Percentiles rank a stretch among this genome's conserved stretches.
phyloP scores from a whole-genome alignment of 352 stramenopile species.

The Hyphochytrium catenoides region DNA sequence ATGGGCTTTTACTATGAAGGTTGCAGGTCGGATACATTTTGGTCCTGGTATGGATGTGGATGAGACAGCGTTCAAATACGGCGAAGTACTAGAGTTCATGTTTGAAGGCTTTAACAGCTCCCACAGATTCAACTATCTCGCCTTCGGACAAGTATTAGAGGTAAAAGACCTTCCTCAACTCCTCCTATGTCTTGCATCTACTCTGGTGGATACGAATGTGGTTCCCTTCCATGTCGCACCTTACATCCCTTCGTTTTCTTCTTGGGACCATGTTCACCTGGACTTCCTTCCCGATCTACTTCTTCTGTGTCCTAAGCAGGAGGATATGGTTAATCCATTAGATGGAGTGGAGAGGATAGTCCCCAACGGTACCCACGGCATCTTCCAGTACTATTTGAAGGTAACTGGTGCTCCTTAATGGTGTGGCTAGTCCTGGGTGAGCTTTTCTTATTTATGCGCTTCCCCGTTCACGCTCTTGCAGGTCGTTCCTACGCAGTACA shows the following conservation, averaged over 20 bases:
- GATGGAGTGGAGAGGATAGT: conserved; percentile 34
- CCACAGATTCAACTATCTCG: conserved; percentile 28
- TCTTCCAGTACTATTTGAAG: conserved; percentile 61
- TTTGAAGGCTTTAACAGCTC: too few species aligned
- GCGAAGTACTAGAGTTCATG: too few species aligned
- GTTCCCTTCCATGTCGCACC: too few species aligned
- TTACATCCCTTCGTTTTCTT: not conserved
- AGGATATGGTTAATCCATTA: conserved; percentile 60
- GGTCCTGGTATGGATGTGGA: too few species aligned
- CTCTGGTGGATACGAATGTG: too few species aligned
- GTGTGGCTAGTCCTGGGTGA: too few species aligned
- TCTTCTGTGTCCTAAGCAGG: not conserved
- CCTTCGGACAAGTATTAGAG: conserved; percentile 42
- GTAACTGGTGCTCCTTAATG: too few species aligned
- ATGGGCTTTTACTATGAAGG: too few species aligned
- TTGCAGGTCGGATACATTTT: too few species aligned
- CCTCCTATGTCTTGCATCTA: too few species aligned
- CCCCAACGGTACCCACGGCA: conserved; percentile 19
- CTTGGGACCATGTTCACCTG: not conserved
- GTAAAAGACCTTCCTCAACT: too few species aligned
- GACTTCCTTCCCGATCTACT: not conserved
- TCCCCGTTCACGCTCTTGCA: conserved; percentile 15
- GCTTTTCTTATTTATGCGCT: not conserved
- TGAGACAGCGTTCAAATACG: too few species aligned
- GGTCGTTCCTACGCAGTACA: conserved; percentile 88